These are phyloP conservation scores for Micractinium conductrix DNA, from an alignment of 139 green algal species.

Conservation along the genomic window DNA sequence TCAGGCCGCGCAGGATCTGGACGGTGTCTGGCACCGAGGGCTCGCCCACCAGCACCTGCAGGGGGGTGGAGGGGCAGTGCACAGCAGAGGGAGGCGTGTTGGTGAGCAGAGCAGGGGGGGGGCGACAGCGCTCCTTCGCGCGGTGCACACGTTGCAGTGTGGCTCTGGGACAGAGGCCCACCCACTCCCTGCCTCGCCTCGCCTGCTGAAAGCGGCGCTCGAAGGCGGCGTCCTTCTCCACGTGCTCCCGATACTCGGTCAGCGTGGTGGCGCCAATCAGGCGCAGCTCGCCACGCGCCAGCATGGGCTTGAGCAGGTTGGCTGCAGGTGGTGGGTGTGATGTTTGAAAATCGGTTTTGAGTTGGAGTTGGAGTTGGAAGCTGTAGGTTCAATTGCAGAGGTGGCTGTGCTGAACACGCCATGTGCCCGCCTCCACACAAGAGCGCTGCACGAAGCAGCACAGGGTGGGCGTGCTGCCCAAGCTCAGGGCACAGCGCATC, in stretches of 20 bases:
- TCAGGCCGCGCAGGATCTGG: conserved; percentile 92
- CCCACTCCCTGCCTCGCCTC: too few species aligned
- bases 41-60: conserved; percentile 80
- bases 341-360: conserved; percentile 33
- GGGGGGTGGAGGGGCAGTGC: not conserved
- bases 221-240: conserved; percentile 95
- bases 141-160: too few species aligned
- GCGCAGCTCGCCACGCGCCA: conserved; percentile 92
- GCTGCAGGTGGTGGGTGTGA: conserved; percentile 82
- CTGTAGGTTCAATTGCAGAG: not conserved
- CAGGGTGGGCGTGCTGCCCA: too few species aligned
- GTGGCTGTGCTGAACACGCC: not conserved
- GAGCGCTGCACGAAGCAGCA: not conserved
- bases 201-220: conserved; percentile 67
- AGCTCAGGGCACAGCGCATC: too few species aligned
- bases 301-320: conserved; percentile 98
- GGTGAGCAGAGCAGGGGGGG: too few species aligned
- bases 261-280: conserved; percentile 96
- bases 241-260: conserved; percentile 91
- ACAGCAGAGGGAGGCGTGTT: too few species aligned
- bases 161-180: too few species aligned
- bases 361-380: not conserved
- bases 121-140: too few species aligned
- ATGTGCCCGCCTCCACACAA: not conserved
- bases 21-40: conserved; percentile 91